Conservation (phyloP, 179 eudicot species). For the Beta corolliflora region DNA sequence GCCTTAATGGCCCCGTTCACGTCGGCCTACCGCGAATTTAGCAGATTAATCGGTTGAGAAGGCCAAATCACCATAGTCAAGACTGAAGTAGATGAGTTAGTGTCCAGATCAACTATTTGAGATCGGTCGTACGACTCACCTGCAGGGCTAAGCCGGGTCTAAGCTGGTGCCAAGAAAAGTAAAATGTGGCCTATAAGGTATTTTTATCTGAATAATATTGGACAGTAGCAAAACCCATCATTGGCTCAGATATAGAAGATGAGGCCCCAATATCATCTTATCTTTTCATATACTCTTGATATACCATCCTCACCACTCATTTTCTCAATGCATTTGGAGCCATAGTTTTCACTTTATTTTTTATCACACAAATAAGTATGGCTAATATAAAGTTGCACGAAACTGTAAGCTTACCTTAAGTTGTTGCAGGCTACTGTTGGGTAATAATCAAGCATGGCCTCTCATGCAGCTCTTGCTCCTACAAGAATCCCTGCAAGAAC, state of each 20-base stretch:
- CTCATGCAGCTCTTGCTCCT: conserved; percentile 94
- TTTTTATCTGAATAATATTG: neutral
- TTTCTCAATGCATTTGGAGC: conserved; percentile 40
- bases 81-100: too few relatives aligned
- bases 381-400: conserved; percentile 30
- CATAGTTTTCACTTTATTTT: conserved; percentile 33
- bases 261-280: conserved; percentile 56
- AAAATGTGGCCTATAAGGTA: neutral
- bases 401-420: conserved; percentile 20
- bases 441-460: conserved; percentile 57
- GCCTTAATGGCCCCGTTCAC: too few relatives aligned
- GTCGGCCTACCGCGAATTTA: too few relatives aligned
- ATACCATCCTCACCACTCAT: conserved; percentile 60
- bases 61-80: too few relatives aligned
- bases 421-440: conserved; percentile 25
- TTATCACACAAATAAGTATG: conserved; percentile 1
- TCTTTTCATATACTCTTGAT: conserved; percentile 39
- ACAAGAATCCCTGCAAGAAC: conserved; percentile 68
- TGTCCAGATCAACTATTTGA: too few relatives aligned
- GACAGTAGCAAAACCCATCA: conserved; percentile 14
- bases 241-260: conserved; percentile 45
- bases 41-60: too few relatives aligned
- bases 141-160: too few relatives aligned
- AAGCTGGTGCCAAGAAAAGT: neutral
- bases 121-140: neutral